These are phyloP conservation scores for Prillingera fragicola DNA, from an alignment of 1,284 basidiomycete species.

Conservation along the genomic window DNA sequence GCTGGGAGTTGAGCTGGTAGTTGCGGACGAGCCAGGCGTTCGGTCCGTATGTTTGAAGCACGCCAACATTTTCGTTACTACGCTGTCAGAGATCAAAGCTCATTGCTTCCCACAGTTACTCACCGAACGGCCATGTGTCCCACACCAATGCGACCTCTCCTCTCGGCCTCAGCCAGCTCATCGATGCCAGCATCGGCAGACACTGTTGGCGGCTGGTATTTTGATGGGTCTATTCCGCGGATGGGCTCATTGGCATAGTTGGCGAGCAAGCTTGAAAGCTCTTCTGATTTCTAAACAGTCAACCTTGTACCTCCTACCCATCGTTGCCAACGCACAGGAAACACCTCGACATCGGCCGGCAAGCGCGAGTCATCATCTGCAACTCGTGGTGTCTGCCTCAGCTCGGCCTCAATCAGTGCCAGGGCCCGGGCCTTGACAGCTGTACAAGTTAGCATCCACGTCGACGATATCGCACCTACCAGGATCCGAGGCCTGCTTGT, in stretches of 20 bases:
- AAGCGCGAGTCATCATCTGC: constrained; percentile 60
- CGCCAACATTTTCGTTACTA: constrained; percentile 75
- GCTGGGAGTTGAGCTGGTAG: constrained; percentile 72
- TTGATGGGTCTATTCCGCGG: constrained; percentile 66
- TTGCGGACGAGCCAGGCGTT: constrained; percentile 91
- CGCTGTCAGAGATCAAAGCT: neutral
- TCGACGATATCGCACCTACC: constrained; percentile 51
- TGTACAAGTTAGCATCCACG: constrained; percentile 10
- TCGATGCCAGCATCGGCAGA: constrained; percentile 61
- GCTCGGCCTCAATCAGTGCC: constrained; percentile 45
- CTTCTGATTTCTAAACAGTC: constrained; percentile 29
- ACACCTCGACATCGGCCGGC: constrained; percentile 57
- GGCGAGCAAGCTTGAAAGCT: constrained; percentile 62
- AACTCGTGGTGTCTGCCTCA: constrained; percentile 31
- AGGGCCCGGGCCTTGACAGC: constrained; percentile 35
- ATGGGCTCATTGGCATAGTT: constrained; percentile 57
- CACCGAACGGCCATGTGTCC: constrained; percentile 84
- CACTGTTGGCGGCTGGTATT: constrained; percentile 69
- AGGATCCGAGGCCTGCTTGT: constrained; percentile 81
- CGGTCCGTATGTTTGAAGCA: constrained; percentile 79
- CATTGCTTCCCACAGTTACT: constrained; percentile 22
- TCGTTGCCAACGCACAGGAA: constrained; percentile 27
- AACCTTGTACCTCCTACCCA: neutral
- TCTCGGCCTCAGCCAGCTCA: constrained; percentile 71
- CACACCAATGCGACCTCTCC: constrained; percentile 76